Conservation (phyloP, 2,329 filamentous ascomycete species). For the Zymoseptoria tritici region DNA sequence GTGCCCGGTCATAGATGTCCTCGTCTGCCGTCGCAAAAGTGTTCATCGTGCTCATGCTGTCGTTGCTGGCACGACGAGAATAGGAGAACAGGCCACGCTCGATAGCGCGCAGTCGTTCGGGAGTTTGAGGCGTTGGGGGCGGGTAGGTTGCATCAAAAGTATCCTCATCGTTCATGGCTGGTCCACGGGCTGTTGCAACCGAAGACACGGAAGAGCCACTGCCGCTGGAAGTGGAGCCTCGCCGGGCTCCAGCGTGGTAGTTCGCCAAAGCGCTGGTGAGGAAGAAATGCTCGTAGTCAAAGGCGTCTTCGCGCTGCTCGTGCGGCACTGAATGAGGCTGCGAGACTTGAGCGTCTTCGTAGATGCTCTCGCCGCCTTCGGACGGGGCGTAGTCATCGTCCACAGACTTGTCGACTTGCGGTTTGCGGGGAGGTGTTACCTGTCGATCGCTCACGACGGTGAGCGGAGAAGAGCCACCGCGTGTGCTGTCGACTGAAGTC, state of each 20-base stretch:
- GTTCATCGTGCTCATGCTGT: slow-evolving; percentile 53
- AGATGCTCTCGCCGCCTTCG: slow-evolving; percentile 30
- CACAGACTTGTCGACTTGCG: slow-evolving; percentile 2
- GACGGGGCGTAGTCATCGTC: slow-evolving; percentile 13
- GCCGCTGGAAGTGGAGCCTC: slow-evolving; percentile 16
- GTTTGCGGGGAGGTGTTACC: slow-evolving; percentile 6
- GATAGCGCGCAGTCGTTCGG: slow-evolving; percentile 28
- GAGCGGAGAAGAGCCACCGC: slow-evolving; percentile 16
- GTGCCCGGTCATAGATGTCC: slow-evolving; percentile 19
- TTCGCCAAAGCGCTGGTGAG: slow-evolving; percentile 85
- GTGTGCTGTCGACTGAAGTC: not conserved
- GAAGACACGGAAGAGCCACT: slow-evolving; percentile 37
- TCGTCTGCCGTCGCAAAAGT: slow-evolving; percentile 59
- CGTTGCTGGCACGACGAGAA: slow-evolving; percentile 40
- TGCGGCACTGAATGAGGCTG: slow-evolving; percentile 47
- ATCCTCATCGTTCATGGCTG: slow-evolving; percentile 16
- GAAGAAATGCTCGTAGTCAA: slow-evolving; percentile 95
- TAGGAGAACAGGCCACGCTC: slow-evolving; percentile 27
- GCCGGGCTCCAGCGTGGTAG: slow-evolving; percentile 49
- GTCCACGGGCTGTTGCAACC: slow-evolving; percentile 42
- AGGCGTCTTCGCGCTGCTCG: slow-evolving; percentile 88
- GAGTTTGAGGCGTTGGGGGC: slow-evolving; percentile 27
- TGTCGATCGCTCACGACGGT: slow-evolving; percentile 1
- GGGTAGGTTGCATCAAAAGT: slow-evolving; percentile 14
- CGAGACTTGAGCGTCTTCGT: slow-evolving; percentile 36